Conservation (phyloP, 2,329 filamentous ascomycete genomes). For the Epichloe elymi region DNA sequence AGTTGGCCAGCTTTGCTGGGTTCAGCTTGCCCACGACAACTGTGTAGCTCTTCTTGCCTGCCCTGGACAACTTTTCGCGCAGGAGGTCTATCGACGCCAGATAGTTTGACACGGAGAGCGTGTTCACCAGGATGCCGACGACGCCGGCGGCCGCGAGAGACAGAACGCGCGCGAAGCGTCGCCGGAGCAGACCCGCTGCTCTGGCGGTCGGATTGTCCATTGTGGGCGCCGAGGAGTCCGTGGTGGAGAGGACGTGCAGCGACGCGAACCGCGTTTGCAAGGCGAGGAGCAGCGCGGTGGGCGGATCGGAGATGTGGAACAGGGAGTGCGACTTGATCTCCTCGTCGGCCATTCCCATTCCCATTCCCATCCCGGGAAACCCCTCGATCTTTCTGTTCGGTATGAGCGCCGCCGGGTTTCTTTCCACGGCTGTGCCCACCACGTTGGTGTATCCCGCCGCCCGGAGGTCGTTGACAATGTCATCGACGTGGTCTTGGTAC, state of each 20-base stretch:
- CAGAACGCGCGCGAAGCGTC: slow-evolving; percentile 79
- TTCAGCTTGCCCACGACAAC: slow-evolving; percentile 96
- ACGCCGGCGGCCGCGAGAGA: slow-evolving; percentile 68
- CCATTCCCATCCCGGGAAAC: slow-evolving; percentile 15
- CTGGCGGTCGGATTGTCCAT: slow-evolving; percentile 32
- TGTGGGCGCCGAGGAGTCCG: slow-evolving; percentile 36
- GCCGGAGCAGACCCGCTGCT: slow-evolving; percentile 50
- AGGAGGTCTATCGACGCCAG: slow-evolving; percentile 66
- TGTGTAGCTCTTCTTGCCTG: slow-evolving; percentile 90
- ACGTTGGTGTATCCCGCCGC: slow-evolving; percentile 56
- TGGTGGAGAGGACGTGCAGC: slow-evolving; percentile 65
- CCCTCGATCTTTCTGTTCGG: slow-evolving; percentile 62
- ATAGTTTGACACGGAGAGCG: slow-evolving; percentile 84
- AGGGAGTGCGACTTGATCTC: slow-evolving; percentile 55
- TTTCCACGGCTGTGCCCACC: slow-evolving; percentile 57
- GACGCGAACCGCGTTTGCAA: slow-evolving; percentile 69
- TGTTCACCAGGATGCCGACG: slow-evolving; percentile 93
- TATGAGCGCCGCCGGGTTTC: slow-evolving; percentile 66
- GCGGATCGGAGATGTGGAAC: slow-evolving; percentile 75
- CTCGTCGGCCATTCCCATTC: slow-evolving; percentile 20
- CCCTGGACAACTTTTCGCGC: slow-evolving; percentile 55
- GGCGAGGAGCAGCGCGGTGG: slow-evolving; percentile 71
- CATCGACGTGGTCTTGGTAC: slow-evolving; percentile 61
- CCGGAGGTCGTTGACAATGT: slow-evolving; percentile 40
- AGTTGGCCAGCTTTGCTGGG: slow-evolving; percentile 90